phyloP scores from a whole-genome alignment of 1,284 basidiomycete species.

The Chalciporus piperatoides region DNA sequence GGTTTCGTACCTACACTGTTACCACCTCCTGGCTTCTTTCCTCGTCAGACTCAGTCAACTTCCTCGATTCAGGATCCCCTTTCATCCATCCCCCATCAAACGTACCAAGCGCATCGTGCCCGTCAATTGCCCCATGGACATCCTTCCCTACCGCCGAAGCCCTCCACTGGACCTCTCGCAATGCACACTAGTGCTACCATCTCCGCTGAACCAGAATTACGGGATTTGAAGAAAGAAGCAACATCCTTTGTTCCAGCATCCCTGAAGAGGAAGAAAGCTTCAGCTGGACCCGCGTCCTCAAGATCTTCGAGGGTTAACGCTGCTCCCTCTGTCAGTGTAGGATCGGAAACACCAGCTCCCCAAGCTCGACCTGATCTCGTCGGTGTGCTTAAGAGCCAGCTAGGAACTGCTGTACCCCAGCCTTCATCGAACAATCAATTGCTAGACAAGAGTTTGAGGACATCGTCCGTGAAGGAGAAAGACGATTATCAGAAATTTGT shows the following conservation, averaged over 20 bases:
- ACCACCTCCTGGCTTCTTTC: conserved; percentile 42
- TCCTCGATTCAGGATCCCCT: conserved; percentile 61
- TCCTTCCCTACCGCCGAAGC: conserved; percentile 44
- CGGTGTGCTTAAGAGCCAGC: conserved; percentile 54
- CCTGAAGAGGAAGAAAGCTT: conserved; percentile 60
- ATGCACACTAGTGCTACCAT: conserved; percentile 55
- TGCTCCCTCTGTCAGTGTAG: conserved; percentile 50
- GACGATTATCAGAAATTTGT: conserved; percentile 76
- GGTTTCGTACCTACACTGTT: conserved; percentile 30
- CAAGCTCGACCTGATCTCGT: conserved; percentile 62
- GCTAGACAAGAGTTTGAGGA: conserved; percentile 24
- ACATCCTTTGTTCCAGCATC: conserved; percentile 82
- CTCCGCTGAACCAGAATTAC: conserved; percentile 77
- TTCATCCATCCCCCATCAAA: conserved; percentile 60
- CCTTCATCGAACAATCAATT: conserved; percentile 17
- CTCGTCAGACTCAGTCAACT: conserved; percentile 45
- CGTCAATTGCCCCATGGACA: conserved; percentile 29
- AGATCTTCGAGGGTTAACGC: conserved; percentile 56
- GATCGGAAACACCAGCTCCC: conserved; percentile 29
- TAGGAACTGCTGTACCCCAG: conserved; percentile 38
- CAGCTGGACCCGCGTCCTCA: conserved; percentile 32
- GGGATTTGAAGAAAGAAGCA: conserved; percentile 89
- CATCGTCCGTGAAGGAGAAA: conserved; percentile 39
- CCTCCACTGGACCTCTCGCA: conserved; percentile 18
- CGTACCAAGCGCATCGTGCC: conserved; percentile 57